Evolutionary conservation across 768 basidiomycete species (phyloP), one percentile per base, ranked within the genome.

Genomic region (Collybia sordida): DNA sequence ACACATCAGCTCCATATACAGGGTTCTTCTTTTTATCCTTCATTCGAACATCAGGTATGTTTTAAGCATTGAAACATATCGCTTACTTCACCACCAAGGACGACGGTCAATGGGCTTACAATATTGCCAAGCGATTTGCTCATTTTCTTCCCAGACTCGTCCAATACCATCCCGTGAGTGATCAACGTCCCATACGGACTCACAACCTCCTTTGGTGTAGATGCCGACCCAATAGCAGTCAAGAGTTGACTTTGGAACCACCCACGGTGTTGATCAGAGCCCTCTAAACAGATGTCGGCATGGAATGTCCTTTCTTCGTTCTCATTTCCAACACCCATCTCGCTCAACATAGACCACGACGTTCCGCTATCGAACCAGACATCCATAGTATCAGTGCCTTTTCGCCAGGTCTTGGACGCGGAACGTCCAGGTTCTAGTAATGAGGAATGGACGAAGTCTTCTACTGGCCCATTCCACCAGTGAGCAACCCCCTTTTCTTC

Each of bases 331-430:
- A 71, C 67, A 17, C 66, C 73, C 43, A 73, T 70, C 31, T 70
- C 70, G 5, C 59, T 55, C 15, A 96, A 70, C 74, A 91, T 79
- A 1, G 91, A 85, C 96, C 96, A 99, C 3, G 94, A 90, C 2
- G 90, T 85, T 3, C 96, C 96, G 58, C 92, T 95, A 68, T 99
- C 96, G 58, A 98, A 98, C 96, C 96, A 99, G 14, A 99, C 96
- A 65, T 99, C 96, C 86, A 98, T 93, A 2, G 96, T 99, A 64
- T 99, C 96, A 2, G 81, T 85, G 7, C 94, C 88, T 64, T 93
- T 94, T 41, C 72, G 68, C 83, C 87, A 94, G 1, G 66, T 67
- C 47, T 75, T 68, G 1, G 72, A 73, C 1, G 65, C 60, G 2
- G 65, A 59, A 36, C 56, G 64, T 6, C 77, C 79, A n/a, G 74